Percentiles rank a stretch among this genome's conserved stretches.
Conservation (phyloP, 768 basidiomycete species). For the Udeniomyces megalosporus region DNA sequence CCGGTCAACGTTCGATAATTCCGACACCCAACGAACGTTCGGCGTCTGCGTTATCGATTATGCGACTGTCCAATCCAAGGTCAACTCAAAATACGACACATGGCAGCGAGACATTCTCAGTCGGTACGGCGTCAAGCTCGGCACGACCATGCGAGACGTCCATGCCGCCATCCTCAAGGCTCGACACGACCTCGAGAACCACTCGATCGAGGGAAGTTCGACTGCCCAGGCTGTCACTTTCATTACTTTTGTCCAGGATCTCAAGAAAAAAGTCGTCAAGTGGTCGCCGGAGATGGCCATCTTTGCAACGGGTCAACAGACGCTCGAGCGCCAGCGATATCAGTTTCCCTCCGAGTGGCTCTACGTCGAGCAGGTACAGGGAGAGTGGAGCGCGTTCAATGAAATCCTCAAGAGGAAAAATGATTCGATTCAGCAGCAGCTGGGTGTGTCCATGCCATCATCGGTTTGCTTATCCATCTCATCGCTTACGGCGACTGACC, state of each 20-base stretch:
- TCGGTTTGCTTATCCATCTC: neutral
- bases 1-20: conserved; percentile 89
- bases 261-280: conserved; percentile 89
- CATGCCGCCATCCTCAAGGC: conserved; percentile 84
- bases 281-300: conserved; percentile 95
- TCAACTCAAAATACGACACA: conserved; percentile 95
- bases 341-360: conserved; percentile 97
- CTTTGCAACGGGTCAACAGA: conserved; percentile 89
- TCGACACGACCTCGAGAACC: conserved; percentile 85
- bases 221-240: conserved; percentile 97
- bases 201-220: conserved; percentile 70
- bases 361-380: conserved; percentile 89
- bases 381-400: conserved; percentile 97
- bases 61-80: conserved; percentile 90
- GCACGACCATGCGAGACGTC: conserved; percentile 94
- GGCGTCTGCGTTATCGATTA: conserved; percentile 92
- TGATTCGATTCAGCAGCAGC: conserved; percentile 93
- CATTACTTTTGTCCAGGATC: conserved; percentile 98
- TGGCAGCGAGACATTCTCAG: conserved; percentile 94
- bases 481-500: too few species aligned
- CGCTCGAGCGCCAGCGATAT: conserved; percentile 87
- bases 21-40: conserved; percentile 78
- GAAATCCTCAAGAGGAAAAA: conserved; percentile 97
- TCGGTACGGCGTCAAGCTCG: conserved; percentile 81
- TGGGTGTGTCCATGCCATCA: conserved; percentile 43